phyloP scores from a whole-genome alignment of 495 filamentous ascomycete species.

The Penicillium bialowiezense region DNA sequence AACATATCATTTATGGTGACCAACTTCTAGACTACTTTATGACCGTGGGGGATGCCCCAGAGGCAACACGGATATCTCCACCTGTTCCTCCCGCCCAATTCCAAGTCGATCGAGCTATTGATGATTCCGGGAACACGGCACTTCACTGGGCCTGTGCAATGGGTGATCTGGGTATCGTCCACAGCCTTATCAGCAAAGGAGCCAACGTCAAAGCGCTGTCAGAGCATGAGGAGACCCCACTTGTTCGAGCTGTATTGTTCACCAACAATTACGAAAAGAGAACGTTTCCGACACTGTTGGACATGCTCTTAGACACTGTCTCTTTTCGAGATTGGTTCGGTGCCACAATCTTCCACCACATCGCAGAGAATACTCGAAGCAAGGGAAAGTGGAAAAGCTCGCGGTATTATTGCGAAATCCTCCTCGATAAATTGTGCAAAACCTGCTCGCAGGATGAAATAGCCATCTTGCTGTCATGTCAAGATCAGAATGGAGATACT shows the following conservation, averaged over 20 bases:
- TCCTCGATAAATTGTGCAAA: constrained; percentile 80
- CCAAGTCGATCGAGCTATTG: constrained; percentile 83
- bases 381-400: constrained; percentile 78
- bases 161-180: constrained; percentile 91
- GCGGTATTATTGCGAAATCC: constrained; percentile 85
- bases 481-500: constrained; percentile 83
- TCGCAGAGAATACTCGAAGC: constrained; percentile 75
- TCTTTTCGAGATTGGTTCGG: constrained; percentile 70
- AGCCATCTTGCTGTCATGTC: constrained; percentile 63
- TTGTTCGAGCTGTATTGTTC: constrained; percentile 92
- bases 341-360: constrained; percentile 88
- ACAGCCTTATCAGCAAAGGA: constrained; percentile 72
- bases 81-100: constrained; percentile 79
- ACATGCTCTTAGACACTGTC: constrained; percentile 73
- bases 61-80: constrained; percentile 54
- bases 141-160: constrained; percentile 98
- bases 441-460: constrained; percentile 64
- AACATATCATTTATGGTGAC: constrained; percentile 87
- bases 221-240: constrained; percentile 81
- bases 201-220: constrained; percentile 65
- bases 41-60: constrained; percentile 66
- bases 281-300: constrained; percentile 78
- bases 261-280: constrained; percentile 93
- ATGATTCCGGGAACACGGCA: constrained; percentile 82
- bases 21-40: constrained; percentile 94